A percentile compares a stretch with the other conserved stretches of the same genome.
Conservation (phyloP, 2,329 filamentous ascomycete genomes). For the Talaromyces albobiverticillius region DNA sequence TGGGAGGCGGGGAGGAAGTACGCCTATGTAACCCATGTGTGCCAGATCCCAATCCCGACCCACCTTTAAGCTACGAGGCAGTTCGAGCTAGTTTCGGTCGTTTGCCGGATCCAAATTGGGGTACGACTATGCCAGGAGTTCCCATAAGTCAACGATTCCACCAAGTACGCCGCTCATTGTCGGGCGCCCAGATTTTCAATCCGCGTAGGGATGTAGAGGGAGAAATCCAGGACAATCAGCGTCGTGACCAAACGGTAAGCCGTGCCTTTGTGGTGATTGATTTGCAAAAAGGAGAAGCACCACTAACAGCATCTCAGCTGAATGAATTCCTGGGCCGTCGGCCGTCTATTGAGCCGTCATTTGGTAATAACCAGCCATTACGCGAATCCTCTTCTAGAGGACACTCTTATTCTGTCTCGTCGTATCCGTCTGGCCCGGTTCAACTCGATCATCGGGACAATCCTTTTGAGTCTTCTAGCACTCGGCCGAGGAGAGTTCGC, state of each 20-base stretch:
- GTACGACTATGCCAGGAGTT: slow-evolving; percentile 12
- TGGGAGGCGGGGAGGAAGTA: slow-evolving; percentile 66
- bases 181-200: slow-evolving; percentile 16
- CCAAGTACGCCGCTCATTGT: slow-evolving; percentile 27
- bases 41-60: slow-evolving; percentile 63
- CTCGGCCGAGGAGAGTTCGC: slow-evolving; percentile 12
- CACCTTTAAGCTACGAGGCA: slow-evolving; percentile 40
- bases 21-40: slow-evolving; percentile 71
- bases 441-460: background rate
- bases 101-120: slow-evolving; percentile 15
- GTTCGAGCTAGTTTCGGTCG: slow-evolving; percentile 21
- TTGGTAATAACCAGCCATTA: slow-evolving; percentile 15
- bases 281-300: too few species aligned
- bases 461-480: slow-evolving; percentile 6
- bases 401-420: slow-evolving; percentile 6
- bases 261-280: too few species aligned
- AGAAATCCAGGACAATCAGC: slow-evolving; percentile 1
- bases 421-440: slow-evolving; percentile 9
- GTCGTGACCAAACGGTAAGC: slow-evolving; percentile 1
- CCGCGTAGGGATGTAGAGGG: slow-evolving; percentile 18
- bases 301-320: background rate
- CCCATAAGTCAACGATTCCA: slow-evolving; percentile 21
- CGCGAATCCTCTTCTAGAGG: slow-evolving; percentile 9
- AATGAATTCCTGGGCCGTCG: slow-evolving; percentile 8
- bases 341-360: background rate